These are phyloP conservation scores for Camellia japonica DNA, from an alignment of 148 eudicot species.

Conservation along the genomic window DNA sequence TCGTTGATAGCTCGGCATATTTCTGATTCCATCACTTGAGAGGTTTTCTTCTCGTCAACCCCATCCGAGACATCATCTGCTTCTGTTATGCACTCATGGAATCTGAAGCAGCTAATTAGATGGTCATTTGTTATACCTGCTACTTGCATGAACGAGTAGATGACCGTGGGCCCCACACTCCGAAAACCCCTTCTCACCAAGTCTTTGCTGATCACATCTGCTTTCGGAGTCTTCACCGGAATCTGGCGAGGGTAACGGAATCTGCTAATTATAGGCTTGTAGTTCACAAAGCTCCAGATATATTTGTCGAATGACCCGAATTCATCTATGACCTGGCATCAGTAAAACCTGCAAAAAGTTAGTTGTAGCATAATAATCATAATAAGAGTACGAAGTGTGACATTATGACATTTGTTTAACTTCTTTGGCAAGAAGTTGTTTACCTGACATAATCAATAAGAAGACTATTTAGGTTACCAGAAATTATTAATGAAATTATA, in stretches of 20 bases:
- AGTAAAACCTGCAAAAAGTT: constrained; percentile 24
- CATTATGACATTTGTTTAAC: background rate
- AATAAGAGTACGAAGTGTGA: background rate
- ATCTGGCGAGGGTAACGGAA: constrained; percentile 45
- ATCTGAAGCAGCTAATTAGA: constrained; percentile 49
- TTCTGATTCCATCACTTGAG: constrained; percentile 17
- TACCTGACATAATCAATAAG: background rate
- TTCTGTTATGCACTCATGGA: constrained; percentile 30
- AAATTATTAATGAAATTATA: constrained; percentile 1
- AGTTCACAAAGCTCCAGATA: constrained; percentile 58
- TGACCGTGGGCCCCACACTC: constrained; percentile 50
- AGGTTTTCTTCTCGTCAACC: constrained; percentile 13
- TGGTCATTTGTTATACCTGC: constrained; percentile 67
- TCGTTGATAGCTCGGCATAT: constrained; percentile 18
- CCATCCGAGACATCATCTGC: constrained; percentile 7
- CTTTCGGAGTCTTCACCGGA: constrained; percentile 54
- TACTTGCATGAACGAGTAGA: constrained; percentile 62
- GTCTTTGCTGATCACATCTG: constrained; percentile 57
- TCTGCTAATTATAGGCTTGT: constrained; percentile 37
- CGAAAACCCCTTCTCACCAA: constrained; percentile 55
- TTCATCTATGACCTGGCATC: constrained; percentile 46
- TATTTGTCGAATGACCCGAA: constrained; percentile 55
- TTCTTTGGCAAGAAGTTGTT: background rate
- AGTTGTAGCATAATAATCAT: constrained; percentile 17
- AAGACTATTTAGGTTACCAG: no score